Conservation (phyloP, 2,329 filamentous ascomycete genomes). For the Chaetomiaceae sp. region DNA sequence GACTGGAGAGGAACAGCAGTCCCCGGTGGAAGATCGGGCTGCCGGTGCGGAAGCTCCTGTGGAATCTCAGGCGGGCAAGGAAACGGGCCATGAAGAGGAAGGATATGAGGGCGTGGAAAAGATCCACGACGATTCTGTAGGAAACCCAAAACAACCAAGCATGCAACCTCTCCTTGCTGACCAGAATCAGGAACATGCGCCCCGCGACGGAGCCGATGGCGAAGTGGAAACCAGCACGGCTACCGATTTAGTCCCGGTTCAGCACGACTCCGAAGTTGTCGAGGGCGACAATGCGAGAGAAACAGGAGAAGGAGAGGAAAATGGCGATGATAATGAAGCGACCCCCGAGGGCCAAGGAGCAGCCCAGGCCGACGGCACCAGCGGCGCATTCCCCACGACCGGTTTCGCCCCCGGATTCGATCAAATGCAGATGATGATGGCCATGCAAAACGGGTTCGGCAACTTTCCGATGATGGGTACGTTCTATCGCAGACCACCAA, state of each 20-base stretch:
- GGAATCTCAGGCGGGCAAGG: conserved; percentile 10
- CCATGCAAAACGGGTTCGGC: conserved; percentile 62
- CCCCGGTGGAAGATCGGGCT: not conserved
- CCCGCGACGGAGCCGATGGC: conserved; percentile 4
- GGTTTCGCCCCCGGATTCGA: conserved; percentile 64
- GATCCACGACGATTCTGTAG: conserved; percentile 13
- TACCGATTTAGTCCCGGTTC: conserved; percentile 9
- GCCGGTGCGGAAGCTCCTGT: not conserved
- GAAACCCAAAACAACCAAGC: not conserved
- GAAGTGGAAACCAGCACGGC: conserved; percentile 6
- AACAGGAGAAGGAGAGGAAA: conserved; percentile 29
- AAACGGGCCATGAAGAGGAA: conserved; percentile 7
- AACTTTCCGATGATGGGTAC: conserved; percentile 82
- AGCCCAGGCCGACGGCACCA: conserved; percentile 36
- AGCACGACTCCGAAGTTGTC: conserved; percentile 22
- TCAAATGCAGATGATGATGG: conserved; percentile 77
- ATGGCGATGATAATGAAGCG: conserved; percentile 30
- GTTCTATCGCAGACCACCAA: conserved; percentile 33
- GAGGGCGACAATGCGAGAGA: conserved; percentile 29
- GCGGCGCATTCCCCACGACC: conserved; percentile 53
- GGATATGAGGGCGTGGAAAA: conserved; percentile 6
- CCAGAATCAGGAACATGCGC: conserved; percentile 13
- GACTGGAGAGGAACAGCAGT: conserved; percentile 10
- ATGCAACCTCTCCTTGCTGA: conserved; percentile 1
- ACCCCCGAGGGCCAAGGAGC: conserved; percentile 27